phyloP scores from a whole-genome alignment of 176 grass and related monocot species.

The Musa acuminata region DNA sequence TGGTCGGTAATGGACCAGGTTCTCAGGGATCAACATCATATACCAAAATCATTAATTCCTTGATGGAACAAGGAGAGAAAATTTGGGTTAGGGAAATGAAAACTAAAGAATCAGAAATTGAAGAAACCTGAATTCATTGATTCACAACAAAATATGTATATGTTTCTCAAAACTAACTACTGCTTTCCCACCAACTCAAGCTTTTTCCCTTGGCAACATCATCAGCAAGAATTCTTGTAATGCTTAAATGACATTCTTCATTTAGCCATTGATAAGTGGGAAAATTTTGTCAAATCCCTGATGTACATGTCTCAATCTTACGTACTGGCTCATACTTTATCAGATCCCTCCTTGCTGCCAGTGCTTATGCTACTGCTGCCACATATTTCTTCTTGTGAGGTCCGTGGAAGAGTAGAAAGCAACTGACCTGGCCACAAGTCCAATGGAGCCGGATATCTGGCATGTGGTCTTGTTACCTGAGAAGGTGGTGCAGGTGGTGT shows the following conservation, averaged over 20 bases:
- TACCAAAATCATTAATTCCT: no score
- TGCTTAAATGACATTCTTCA: neutral
- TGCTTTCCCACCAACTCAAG: neutral
- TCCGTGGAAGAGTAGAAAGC: slow-evolving; percentile 30
- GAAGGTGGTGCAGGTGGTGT: neutral
- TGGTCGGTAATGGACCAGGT: neutral
- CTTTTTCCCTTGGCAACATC: neutral
- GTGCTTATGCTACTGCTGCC: slow-evolving; percentile 7
- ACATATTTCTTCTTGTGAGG: slow-evolving; percentile 31
- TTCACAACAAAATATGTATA: neutral
- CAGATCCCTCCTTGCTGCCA: slow-evolving; percentile 6
- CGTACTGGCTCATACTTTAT: neutral
- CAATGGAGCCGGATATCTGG: slow-evolving; percentile 22
- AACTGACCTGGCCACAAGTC: slow-evolving; percentile 45
- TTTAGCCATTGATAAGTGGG: neutral
- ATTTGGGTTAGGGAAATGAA: neutral
- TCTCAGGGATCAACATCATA: neutral
- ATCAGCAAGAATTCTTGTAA: neutral
- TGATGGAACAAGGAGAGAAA: no score
- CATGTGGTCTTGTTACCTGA: slow-evolving; percentile 12
- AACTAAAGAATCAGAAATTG: neutral
- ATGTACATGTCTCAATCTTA: slow-evolving; percentile 11
- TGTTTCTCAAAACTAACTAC: neutral
- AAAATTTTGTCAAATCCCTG: neutral
- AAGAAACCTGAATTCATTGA: neutral